A percentile compares a stretch with the other conserved stretches of the same genome.
phyloP scores from a whole-genome alignment of 75 land plant genomes.

The Picea glauca region DNA sequence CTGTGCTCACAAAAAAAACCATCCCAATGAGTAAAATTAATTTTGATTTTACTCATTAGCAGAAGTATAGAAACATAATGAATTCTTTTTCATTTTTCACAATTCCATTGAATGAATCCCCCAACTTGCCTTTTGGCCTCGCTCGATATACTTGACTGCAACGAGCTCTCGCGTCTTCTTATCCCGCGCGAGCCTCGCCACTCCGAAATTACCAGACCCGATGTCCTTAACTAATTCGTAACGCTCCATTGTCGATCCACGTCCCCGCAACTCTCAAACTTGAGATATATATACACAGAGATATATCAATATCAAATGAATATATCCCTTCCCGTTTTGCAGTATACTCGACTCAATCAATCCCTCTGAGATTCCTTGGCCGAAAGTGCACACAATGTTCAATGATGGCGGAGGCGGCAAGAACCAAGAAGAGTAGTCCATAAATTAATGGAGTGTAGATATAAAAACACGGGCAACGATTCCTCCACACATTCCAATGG shows the following conservation, averaged over 20 bases:
- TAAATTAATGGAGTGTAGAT: no score
- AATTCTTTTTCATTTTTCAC: neutral
- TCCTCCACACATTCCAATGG: no score
- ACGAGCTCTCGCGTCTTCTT: constrained; percentile 33
- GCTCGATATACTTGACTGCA: constrained; percentile 51
- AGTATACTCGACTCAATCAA: no score
- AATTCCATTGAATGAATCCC: neutral
- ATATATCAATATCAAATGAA: no score
- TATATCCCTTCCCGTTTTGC: no score
- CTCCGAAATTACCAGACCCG: constrained; percentile 53
- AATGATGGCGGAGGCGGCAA: no score
- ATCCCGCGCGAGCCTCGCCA: constrained; percentile 41
- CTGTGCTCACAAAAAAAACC: constrained; percentile 19
- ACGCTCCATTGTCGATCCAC: constrained; percentile 30
- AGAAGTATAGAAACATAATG: neutral
- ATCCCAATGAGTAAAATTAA: no score
- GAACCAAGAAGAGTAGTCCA: no score
- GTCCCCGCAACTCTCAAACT: neutral
- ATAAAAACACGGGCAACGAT: no score
- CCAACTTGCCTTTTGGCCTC: constrained; percentile 31
- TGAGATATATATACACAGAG: no score
- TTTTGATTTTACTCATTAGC: neutral
- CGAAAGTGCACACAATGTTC: no score
- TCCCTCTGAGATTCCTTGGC: no score
- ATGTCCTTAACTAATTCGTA: constrained; percentile 42